Conservation (phyloP, 2,329 filamentous ascomycete genomes). For the Penicillium sp. region DNA sequence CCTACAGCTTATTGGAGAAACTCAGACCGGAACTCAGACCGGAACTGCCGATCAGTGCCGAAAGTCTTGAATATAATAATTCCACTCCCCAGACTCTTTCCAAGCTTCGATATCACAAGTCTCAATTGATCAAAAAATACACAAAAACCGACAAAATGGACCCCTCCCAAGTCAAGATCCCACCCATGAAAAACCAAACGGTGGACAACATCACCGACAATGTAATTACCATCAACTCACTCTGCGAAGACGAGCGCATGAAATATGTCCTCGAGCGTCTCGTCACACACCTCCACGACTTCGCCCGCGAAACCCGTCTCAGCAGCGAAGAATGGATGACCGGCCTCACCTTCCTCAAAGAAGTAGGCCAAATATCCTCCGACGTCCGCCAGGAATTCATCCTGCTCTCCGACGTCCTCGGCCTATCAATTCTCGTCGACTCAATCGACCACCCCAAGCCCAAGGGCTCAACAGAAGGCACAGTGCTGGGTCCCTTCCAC, state of each 20-base stretch:
- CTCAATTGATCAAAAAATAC: no score
- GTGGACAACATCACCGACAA: conserved; percentile 81
- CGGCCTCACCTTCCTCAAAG: conserved; percentile 69
- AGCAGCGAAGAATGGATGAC: conserved; percentile 78
- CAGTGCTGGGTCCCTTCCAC: conserved; percentile 80
- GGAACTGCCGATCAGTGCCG: not conserved
- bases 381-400: conserved; percentile 82
- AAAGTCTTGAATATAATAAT: not conserved
- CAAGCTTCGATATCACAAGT: no score
- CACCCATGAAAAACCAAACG: conserved; percentile 66
- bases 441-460: conserved; percentile 83
- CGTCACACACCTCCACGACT: conserved; percentile 78
- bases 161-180: conserved; percentile 44
- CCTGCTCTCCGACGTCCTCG: conserved; percentile 76
- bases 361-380: conserved; percentile 71
- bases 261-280: conserved; percentile 73
- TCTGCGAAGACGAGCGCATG: conserved; percentile 64
- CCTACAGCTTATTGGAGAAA: not conserved
- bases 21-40: not conserved
- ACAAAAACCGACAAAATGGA: conserved; percentile 34
- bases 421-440: conserved; percentile 77
- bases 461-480: conserved; percentile 69
- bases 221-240: conserved; percentile 72
- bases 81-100: not conserved
- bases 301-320: conserved; percentile 74